These are phyloP conservation scores for Hypoxylon sp. DNA, from an alignment of 2,329 filamentous ascomycete genomes.

Conservation along the genomic window DNA sequence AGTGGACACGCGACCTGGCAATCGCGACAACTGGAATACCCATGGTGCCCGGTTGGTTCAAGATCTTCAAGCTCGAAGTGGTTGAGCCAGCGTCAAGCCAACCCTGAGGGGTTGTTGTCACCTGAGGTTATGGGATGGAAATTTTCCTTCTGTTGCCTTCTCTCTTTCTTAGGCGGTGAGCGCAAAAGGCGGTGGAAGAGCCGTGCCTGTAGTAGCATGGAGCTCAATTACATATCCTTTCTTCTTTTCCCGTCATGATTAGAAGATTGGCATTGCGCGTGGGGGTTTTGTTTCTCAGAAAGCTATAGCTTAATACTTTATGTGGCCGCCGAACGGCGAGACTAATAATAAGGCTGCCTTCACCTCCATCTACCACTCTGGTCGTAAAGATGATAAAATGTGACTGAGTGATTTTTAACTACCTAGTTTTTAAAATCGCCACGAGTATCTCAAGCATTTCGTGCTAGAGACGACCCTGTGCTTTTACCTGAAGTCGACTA, in stretches of 20 bases:
- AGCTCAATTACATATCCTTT: background rate
- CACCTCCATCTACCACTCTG: background rate
- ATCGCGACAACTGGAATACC: background rate
- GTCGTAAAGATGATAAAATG: background rate
- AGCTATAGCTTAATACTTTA: background rate
- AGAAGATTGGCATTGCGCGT: background rate
- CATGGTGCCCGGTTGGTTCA: background rate
- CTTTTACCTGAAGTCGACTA: background rate
- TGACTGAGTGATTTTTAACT: background rate
- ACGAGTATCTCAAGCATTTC: background rate
- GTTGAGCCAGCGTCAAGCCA: background rate
- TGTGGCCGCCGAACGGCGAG: background rate
- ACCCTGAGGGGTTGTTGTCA: background rate
- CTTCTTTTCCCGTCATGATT: background rate
- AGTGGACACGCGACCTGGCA: background rate
- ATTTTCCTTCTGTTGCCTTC: background rate
- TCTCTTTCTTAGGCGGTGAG: background rate
- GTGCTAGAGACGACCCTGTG: background rate
- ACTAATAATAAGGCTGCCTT: background rate
- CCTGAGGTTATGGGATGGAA: background rate
- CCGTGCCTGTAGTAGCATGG: background rate
- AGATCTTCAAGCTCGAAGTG: conserved; percentile 1
- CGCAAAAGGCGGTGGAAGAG: background rate
- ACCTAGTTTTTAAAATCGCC: background rate
- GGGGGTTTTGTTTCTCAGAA: background rate